A percentile compares a stretch with the other conserved stretches of the same genome.
These are phyloP conservation scores for Vitis hybrid DNA, from an alignment of 177 flowering plant genomes.

Conservation along the genomic window DNA sequence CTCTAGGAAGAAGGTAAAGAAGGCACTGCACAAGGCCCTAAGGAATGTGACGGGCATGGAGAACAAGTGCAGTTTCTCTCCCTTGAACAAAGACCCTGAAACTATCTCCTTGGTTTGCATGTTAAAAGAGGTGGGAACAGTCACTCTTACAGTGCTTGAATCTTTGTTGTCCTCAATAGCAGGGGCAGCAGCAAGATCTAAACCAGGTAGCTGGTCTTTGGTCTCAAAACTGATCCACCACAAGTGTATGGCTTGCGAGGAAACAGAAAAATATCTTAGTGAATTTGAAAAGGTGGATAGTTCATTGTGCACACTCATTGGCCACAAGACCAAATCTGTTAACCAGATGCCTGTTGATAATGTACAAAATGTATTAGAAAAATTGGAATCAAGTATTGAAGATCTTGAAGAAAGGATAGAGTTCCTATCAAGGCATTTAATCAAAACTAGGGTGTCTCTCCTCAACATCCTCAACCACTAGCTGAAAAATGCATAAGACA, in stretches of 20 bases:
- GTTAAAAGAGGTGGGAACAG: slow-evolving; percentile 30
- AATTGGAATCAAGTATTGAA: too few species aligned
- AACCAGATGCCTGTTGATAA: too few species aligned
- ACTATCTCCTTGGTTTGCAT: slow-evolving; percentile 12
- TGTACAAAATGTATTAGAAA: too few species aligned
- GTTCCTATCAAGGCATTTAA: too few species aligned
- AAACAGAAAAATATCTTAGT: background rate
- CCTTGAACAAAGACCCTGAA: slow-evolving; percentile 18
- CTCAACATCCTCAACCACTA: too few species aligned
- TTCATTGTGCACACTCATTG: too few species aligned
- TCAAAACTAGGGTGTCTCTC: too few species aligned
- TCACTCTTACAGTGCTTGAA: slow-evolving; percentile 24
- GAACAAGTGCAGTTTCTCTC: slow-evolving; percentile 2
- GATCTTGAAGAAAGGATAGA: too few species aligned
- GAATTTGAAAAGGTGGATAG: too few species aligned
- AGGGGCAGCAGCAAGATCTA: slow-evolving; percentile 16
- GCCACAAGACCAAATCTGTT: too few species aligned
- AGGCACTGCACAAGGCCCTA: slow-evolving; percentile 31
- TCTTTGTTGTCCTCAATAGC: slow-evolving; percentile 30
- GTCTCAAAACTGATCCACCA: slow-evolving; percentile 33
- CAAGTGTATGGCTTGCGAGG: slow-evolving; percentile 2
- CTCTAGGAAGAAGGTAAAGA: slow-evolving; percentile 36
- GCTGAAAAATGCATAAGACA: too few species aligned
- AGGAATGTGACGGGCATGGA: slow-evolving; percentile 21
- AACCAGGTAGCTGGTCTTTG: slow-evolving; percentile 27